Conservation (phyloP, 495 filamentous ascomycete genomes). For the Neurospora tetraspora region DNA sequence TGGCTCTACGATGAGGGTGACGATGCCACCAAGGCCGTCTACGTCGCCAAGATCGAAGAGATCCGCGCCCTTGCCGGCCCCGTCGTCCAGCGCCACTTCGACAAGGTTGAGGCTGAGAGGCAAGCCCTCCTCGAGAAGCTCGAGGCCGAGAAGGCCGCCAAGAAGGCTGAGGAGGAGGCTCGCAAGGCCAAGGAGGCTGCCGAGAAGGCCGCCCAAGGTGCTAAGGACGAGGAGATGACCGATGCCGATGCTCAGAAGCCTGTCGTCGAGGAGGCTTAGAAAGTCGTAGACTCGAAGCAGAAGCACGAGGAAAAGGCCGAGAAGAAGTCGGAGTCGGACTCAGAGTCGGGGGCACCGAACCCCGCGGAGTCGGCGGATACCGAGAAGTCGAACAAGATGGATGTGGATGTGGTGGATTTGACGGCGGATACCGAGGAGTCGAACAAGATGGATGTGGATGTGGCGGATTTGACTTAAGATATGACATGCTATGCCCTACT, state of each 20-base stretch:
- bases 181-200: slow-evolving; percentile 34
- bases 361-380: neutral
- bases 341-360: neutral
- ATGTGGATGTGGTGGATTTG: neutral
- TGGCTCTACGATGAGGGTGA: slow-evolving; percentile 99
- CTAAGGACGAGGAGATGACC: slow-evolving; percentile 47
- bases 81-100: slow-evolving; percentile 87
- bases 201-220: slow-evolving; percentile 24
- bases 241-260: slow-evolving; percentile 42
- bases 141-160: slow-evolving; percentile 75
- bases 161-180: slow-evolving; percentile 59
- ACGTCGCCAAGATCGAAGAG: slow-evolving; percentile 91
- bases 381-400: neutral
- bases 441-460: neutral
- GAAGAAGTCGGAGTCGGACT: neutral
- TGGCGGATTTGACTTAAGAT: neutral
- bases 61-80: slow-evolving; percentile 85
- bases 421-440: neutral
- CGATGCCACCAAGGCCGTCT: slow-evolving; percentile 86
- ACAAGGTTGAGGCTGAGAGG: slow-evolving; percentile 86
- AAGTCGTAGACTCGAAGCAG: neutral
- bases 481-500: neutral
- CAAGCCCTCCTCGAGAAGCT: slow-evolving; percentile 62
- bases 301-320: neutral
- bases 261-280: slow-evolving; percentile 27